phyloP scores from a whole-genome alignment of 257 asterid species.

The Solanum clarkiae region DNA sequence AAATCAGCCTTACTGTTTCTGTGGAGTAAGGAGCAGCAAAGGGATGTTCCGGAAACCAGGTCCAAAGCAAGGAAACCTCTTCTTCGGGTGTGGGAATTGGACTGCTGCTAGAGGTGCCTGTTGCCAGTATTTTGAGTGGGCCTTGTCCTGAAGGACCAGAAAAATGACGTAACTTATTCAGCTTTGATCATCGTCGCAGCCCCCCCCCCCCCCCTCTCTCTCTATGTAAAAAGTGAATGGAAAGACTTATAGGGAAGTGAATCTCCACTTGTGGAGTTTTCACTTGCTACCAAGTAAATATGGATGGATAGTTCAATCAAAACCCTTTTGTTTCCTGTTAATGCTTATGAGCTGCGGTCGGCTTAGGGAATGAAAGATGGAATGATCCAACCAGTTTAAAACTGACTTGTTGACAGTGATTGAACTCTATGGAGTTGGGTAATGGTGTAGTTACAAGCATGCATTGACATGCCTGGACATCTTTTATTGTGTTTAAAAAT shows the following conservation, averaged over 20 bases:
- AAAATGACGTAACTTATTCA: not conserved
- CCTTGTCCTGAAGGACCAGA: slow-evolving; percentile 20
- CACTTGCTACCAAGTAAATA: slow-evolving; percentile 4
- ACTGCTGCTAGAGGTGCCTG: slow-evolving; percentile 74
- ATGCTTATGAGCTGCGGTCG: not conserved
- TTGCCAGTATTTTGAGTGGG: slow-evolving; percentile 77
- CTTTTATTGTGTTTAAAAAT: slow-evolving; percentile 1
- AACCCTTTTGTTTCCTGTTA: not conserved
- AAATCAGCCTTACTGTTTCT: slow-evolving; percentile 40
- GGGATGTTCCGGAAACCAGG: slow-evolving; percentile 66
- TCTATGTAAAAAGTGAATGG: slow-evolving; percentile 1
- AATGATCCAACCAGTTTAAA: slow-evolving; percentile 2
- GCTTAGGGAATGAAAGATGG: slow-evolving; percentile 1
- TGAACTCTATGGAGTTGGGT: not conserved
- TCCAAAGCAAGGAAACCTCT: slow-evolving; percentile 66
- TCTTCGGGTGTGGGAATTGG: slow-evolving; percentile 88
- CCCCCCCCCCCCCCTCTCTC: not conserved
- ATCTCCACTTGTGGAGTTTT: not conserved
- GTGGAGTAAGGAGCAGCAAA: slow-evolving; percentile 71
- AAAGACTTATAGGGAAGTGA: not conserved
- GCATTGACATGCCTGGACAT: not conserved
- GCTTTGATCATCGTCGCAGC: not conserved
- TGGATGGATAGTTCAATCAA: slow-evolving; percentile 1
- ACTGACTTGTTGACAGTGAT: slow-evolving; percentile 2
- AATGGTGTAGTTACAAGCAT: slow-evolving; percentile 3